Conservation (phyloP, 2,329 filamentous ascomycete genomes). For the Aureobasidium subglaciale region DNA sequence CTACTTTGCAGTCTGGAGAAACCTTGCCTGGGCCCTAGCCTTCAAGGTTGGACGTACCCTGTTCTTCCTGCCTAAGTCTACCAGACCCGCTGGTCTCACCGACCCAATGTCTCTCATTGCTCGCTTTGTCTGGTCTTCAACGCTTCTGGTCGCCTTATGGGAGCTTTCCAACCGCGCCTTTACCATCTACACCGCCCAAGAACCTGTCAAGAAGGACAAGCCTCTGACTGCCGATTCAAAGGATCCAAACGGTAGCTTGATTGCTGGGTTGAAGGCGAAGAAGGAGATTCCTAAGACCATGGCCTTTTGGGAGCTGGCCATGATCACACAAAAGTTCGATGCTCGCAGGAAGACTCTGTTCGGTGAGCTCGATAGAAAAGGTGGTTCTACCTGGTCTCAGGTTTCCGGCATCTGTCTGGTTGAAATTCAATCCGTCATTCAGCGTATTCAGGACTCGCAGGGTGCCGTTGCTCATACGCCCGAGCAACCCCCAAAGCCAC, state of each 20-base stretch:
- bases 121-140: slow-evolving; percentile 49
- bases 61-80: slow-evolving; percentile 66
- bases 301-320: slow-evolving; percentile 82
- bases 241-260: slow-evolving; percentile 72
- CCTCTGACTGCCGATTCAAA: slow-evolving; percentile 79
- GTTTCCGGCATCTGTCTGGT: slow-evolving; percentile 63
- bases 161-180: slow-evolving; percentile 70
- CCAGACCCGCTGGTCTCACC: slow-evolving; percentile 53
- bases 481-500: slow-evolving; percentile 18
- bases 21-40: slow-evolving; percentile 60
- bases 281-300: slow-evolving; percentile 74
- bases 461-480: background rate
- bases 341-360: slow-evolving; percentile 76
- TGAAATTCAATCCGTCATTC: slow-evolving; percentile 59
- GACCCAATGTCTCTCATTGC: slow-evolving; percentile 47
- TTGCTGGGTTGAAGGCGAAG: slow-evolving; percentile 77
- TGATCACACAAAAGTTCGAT: slow-evolving; percentile 68
- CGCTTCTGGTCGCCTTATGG: slow-evolving; percentile 67
- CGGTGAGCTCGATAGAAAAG: slow-evolving; percentile 73
- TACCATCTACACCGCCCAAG: slow-evolving; percentile 68
- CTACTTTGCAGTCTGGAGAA: slow-evolving; percentile 58
- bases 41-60: slow-evolving; percentile 64
- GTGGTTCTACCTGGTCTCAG: slow-evolving; percentile 75
- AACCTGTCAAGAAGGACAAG: slow-evolving; percentile 75
- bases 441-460: slow-evolving; percentile 53